A percentile compares a stretch with the other conserved stretches of the same genome.
Conservation (phyloP, 1,284 basidiomycete species). For the Hortiboletus rubellus region DNA sequence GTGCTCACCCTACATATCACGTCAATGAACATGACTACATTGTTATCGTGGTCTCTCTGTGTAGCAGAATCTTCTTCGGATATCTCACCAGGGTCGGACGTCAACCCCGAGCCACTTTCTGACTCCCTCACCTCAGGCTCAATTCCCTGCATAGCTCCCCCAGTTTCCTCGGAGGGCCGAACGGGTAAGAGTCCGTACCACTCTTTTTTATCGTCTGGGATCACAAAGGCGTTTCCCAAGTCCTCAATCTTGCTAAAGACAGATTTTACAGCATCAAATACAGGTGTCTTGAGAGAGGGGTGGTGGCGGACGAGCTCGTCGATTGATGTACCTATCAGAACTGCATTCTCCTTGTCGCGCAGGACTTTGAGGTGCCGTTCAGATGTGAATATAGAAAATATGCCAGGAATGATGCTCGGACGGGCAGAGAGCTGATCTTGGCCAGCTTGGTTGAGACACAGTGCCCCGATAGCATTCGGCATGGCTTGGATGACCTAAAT, state of each 20-base stretch:
- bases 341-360: slow-evolving; percentile 91
- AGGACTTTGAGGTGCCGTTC: slow-evolving; percentile 85
- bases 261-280: slow-evolving; percentile 74
- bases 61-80: slow-evolving; percentile 41
- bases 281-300: slow-evolving; percentile 78
- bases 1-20: slow-evolving; percentile 65
- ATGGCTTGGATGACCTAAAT: slow-evolving; percentile 84
- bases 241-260: slow-evolving; percentile 75
- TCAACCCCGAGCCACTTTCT: slow-evolving; percentile 26
- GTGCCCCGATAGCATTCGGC: slow-evolving; percentile 94
- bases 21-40: slow-evolving; percentile 75
- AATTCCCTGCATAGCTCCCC: slow-evolving; percentile 57
- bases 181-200: slow-evolving; percentile 61
- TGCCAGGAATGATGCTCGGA: slow-evolving; percentile 77
- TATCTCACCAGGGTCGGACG: slow-evolving; percentile 31
- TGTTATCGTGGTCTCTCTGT: slow-evolving; percentile 65
- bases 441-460: slow-evolving; percentile 92
- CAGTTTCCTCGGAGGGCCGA: slow-evolving; percentile 35
- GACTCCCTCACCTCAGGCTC: slow-evolving; percentile 27
- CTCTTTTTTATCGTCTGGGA: slow-evolving; percentile 58
- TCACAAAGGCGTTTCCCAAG: slow-evolving; percentile 60
- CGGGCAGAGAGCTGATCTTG: slow-evolving; percentile 79
- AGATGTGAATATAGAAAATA: slow-evolving; percentile 87
- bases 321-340: slow-evolving; percentile 83
- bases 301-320: slow-evolving; percentile 98